phyloP scores from a whole-genome alignment of 306 rosid species.

The Astragalus membranaceus region DNA sequence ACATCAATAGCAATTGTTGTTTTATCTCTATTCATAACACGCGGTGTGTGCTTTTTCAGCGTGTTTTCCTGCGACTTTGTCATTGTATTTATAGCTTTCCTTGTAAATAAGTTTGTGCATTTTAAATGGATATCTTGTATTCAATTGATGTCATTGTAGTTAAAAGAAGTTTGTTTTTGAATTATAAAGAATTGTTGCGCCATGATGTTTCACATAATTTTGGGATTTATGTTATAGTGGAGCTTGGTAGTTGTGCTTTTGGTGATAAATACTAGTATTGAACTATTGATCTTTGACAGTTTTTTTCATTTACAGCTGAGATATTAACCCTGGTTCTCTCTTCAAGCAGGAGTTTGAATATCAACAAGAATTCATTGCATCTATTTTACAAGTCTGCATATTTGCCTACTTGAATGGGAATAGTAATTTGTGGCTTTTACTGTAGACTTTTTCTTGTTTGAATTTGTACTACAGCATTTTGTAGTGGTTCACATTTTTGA shows the following conservation, averaged over 20 bases:
- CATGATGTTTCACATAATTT: not conserved
- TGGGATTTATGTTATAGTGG: no score
- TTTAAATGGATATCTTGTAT: not conserved
- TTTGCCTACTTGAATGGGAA: not conserved
- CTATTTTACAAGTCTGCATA: not conserved
- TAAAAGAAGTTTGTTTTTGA: not conserved
- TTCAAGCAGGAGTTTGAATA: not conserved
- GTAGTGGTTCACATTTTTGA: not conserved
- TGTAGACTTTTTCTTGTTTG: not conserved
- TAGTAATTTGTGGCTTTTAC: no score
- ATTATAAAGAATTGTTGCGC: not conserved
- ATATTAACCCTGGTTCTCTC: not conserved
- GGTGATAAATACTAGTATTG: no score
- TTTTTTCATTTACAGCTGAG: no score
- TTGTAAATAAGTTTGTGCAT: constrained; percentile 7
- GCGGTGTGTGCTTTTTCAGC: not conserved
- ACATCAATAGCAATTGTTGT: not conserved
- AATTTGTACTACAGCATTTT: not conserved
- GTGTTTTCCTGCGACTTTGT: not conserved
- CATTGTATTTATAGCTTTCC: constrained; percentile 11
- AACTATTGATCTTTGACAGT: no score
- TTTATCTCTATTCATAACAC: not conserved
- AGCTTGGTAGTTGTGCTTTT: no score
- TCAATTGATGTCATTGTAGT: constrained; percentile 10
- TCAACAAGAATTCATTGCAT: no score